A percentile compares a stretch with the other conserved stretches of the same genome.
These are phyloP conservation scores for Aplosporella prunicola DNA, from an alignment of 2,329 filamentous ascomycete species.

Conservation along the genomic window DNA sequence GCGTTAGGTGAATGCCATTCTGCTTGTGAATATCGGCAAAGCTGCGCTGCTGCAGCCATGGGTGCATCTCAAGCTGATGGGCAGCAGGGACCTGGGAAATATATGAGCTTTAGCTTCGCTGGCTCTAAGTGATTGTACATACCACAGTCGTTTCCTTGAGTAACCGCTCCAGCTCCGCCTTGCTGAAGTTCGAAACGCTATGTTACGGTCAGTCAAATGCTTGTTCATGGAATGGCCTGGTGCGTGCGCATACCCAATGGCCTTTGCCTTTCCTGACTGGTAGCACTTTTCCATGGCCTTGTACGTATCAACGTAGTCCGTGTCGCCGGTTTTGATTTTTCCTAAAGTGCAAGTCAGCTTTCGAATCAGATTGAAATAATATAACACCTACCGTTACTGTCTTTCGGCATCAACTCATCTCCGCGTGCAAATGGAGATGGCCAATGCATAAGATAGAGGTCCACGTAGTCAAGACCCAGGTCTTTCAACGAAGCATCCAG, in stretches of 20 bases:
- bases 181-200: conserved; percentile 45
- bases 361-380: too few relatives aligned
- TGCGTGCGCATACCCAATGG: too few relatives aligned
- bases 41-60: conserved; percentile 41
- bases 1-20: conserved; percentile 38
- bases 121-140: background rate
- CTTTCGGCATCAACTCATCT: conserved; percentile 36
- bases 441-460: conserved; percentile 42
- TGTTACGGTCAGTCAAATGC: too few relatives aligned
- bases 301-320: conserved; percentile 45
- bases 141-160: conserved; percentile 34
- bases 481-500: conserved; percentile 12
- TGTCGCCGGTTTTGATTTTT: conserved; percentile 33
- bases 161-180: conserved; percentile 39
- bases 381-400: conserved; percentile 47
- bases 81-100: conserved; percentile 31
- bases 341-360: too few relatives aligned
- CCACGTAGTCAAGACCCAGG: conserved; percentile 30
- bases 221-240: too few relatives aligned
- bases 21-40: conserved; percentile 42
- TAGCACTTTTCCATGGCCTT: conserved; percentile 40
- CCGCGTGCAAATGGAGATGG: conserved; percentile 45
- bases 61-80: conserved; percentile 46
- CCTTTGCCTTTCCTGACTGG: conserved; percentile 15
- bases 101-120: background rate